Evolutionary conservation across 257 asterid species (phyloP).

Genomic region (Nicotiana noctiflora): DNA sequence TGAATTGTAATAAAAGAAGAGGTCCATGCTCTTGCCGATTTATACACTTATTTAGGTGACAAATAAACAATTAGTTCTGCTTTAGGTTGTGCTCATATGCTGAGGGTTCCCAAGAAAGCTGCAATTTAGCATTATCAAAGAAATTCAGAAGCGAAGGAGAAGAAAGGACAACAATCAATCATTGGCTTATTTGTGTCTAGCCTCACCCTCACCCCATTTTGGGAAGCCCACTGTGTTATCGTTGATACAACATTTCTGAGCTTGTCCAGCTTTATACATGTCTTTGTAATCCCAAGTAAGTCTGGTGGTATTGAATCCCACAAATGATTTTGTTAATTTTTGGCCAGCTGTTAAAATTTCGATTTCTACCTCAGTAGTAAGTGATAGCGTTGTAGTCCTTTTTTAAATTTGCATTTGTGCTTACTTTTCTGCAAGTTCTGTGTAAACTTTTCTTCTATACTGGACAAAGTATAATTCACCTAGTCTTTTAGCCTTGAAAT

Average conservation of each 20-base stretch:
- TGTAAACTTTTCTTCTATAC: not conserved
- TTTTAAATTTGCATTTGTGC: not conserved
- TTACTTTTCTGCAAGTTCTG: not conserved
- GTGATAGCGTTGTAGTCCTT: not conserved
- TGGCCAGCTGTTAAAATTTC: not conserved
- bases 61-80: not conserved
- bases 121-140: not conserved
- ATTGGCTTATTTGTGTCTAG: not conserved
- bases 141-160: not conserved
- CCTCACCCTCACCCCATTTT: not conserved
- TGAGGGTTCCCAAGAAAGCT: not conserved
- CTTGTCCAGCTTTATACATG: not conserved
- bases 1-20: not conserved
- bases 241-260: not conserved
- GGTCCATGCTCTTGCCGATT: not conserved
- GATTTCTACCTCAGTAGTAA: not conserved
- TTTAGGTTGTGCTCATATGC: not conserved
- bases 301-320: not conserved
- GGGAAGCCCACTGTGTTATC: not conserved
- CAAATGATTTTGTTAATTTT: not conserved
- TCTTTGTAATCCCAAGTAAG: not conserved
- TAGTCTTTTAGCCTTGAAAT: not conserved
- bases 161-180: not conserved
- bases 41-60: not conserved
- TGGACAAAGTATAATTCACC: not conserved